Evolutionary conservation across 768 basidiomycete species (phyloP).

Genomic region (Tricholoma flavovirens): DNA sequence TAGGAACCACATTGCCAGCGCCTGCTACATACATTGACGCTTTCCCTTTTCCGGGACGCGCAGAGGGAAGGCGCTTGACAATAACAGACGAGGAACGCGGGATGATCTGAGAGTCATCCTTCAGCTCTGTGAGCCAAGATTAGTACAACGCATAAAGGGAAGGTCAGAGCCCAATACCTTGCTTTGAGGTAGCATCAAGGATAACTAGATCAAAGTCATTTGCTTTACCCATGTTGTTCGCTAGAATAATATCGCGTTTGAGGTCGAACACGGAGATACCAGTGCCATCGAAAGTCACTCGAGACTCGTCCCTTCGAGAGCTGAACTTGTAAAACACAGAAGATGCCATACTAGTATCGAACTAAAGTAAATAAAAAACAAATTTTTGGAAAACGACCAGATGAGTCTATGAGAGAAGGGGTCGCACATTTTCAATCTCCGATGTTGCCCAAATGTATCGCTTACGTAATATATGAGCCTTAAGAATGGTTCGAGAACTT

Average conservation of each 20-base stretch:
- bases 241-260: constrained; percentile 96
- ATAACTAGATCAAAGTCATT: constrained; percentile 94
- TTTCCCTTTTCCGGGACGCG: constrained; percentile 76
- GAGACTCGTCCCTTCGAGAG: constrained; percentile 89
- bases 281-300: constrained; percentile 97
- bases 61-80: constrained; percentile 83
- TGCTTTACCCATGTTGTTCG: constrained; percentile 93
- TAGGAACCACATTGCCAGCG: constrained; percentile 35
- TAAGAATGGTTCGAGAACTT: constrained; percentile 15
- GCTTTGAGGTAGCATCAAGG: constrained; percentile 77
- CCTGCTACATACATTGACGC: constrained; percentile 70
- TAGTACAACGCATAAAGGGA: background rate
- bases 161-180: constrained; percentile 54
- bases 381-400: too few relatives aligned
- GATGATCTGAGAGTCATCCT: constrained; percentile 86
- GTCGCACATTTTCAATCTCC: background rate
- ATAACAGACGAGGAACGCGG: constrained; percentile 93
- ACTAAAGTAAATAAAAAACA: constrained; percentile 18
- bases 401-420: too few relatives aligned
- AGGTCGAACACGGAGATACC: constrained; percentile 99
- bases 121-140: constrained; percentile 61
- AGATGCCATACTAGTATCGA: constrained; percentile 59
- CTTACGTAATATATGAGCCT: constrained; percentile 1
- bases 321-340: constrained; percentile 99
- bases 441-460: background rate